phyloP scores from a whole-genome alignment of 2,329 filamentous ascomycete species.

The Eutypa lata region DNA sequence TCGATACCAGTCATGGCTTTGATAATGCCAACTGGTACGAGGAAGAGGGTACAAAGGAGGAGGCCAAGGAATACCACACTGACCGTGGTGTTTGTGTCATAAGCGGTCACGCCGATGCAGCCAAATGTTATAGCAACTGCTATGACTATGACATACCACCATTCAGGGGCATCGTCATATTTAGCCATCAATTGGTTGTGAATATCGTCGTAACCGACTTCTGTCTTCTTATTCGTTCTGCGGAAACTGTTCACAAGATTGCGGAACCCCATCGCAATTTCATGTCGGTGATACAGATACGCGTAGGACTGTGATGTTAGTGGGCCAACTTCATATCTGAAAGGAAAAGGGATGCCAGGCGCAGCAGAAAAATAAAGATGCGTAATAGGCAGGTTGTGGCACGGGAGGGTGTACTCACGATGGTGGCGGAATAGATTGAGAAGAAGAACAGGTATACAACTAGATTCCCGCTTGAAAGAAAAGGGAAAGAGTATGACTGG shows the following conservation, averaged over 20 bases:
- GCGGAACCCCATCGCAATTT: conserved; percentile 48
- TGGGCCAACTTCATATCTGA: background rate
- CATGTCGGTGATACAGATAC: conserved; percentile 48
- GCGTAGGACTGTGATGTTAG: conserved; percentile 37
- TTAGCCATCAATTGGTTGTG: conserved; percentile 24
- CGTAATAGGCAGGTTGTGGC: too few species aligned
- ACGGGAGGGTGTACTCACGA: conserved; percentile 17
- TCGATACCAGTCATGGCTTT: conserved; percentile 52
- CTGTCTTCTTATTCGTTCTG: conserved; percentile 32
- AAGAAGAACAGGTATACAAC: conserved; percentile 55
- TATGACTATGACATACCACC: conserved; percentile 49
- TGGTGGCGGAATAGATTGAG: conserved; percentile 48
- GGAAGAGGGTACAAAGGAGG: conserved; percentile 46
- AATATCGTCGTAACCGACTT: conserved; percentile 25
- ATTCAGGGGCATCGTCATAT: conserved; percentile 44
- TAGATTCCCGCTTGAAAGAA: conserved; percentile 47
- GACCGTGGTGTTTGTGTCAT: conserved; percentile 48
- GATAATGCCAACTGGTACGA: conserved; percentile 51
- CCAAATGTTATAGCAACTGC: conserved; percentile 42
- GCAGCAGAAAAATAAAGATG: too few species aligned
- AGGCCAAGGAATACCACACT: conserved; percentile 51
- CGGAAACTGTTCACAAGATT: conserved; percentile 44
- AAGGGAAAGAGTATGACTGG: conserved; percentile 49
- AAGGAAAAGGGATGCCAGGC: too few species aligned
- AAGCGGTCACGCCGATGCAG: conserved; percentile 43